Percentiles rank a stretch among this genome's conserved stretches.
phyloP scores from a whole-genome alignment of 2,329 filamentous ascomycete species.

The Diaporthe amygdali region DNA sequence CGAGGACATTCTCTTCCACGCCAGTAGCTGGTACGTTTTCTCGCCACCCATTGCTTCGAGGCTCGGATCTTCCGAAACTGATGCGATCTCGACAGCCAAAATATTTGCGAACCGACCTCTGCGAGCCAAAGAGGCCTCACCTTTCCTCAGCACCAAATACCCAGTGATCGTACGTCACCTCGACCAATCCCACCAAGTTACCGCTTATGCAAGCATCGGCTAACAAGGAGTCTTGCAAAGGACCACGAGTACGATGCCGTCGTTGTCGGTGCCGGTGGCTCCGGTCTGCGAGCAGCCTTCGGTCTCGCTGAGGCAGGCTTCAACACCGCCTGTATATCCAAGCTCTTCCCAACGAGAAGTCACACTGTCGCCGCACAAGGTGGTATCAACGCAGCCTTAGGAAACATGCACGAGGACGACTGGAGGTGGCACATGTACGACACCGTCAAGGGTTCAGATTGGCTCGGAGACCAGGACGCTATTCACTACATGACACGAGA shows the following conservation, averaged over 20 bases:
- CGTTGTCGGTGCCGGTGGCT: conserved; percentile 85
- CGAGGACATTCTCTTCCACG: conserved; percentile 86
- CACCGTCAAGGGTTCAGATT: conserved; percentile 96
- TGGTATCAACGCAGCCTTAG: conserved; percentile 86
- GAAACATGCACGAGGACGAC: conserved; percentile 98
- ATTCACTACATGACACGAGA: conserved; percentile 99
- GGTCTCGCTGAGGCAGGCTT: conserved; percentile 87
- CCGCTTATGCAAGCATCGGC: conserved; percentile 20
- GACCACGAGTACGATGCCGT: conserved; percentile 99
- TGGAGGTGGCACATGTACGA: conserved; percentile 99
- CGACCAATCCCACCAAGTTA: conserved; percentile 12
- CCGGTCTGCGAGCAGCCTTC: conserved; percentile 82
- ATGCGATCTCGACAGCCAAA: conserved; percentile 60
- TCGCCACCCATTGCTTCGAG: not conserved
- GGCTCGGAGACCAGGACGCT: conserved; percentile 95
- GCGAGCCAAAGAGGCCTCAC: conserved; percentile 90
- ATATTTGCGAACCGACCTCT: conserved; percentile 87
- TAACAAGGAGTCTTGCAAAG: conserved; percentile 45
- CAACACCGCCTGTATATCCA: conserved; percentile 87
- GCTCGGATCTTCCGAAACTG: conserved; percentile 19
- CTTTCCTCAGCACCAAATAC: conserved; percentile 88
- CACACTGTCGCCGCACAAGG: conserved; percentile 85
- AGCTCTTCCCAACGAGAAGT: conserved; percentile 84
- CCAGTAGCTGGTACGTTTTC: conserved; percentile 71
- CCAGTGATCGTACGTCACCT: conserved; percentile 79